A percentile compares a stretch with the other conserved stretches of the same genome.
Evolutionary conservation across 306 rosid genomes (phyloP).

Genomic region (Carpinus fangiana): DNA sequence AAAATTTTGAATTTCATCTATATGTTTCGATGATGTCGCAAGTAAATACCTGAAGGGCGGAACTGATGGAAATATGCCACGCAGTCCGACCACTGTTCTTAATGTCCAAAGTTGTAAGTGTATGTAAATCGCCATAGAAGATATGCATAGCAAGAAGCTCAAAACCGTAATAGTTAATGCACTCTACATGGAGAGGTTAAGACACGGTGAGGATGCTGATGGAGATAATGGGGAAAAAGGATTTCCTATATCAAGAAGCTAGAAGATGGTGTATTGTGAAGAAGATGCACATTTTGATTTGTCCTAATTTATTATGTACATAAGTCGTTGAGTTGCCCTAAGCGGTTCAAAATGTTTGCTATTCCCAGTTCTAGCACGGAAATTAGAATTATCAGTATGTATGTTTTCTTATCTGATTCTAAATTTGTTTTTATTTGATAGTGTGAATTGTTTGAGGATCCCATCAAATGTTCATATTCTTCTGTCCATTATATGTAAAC

Average conservation of each 20-base stretch:
- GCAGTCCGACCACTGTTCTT: conserved; percentile 24
- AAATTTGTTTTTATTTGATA: conserved; percentile 30
- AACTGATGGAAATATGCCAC: conserved; percentile 23
- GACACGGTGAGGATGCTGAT: conserved; percentile 21
- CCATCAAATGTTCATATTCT: conserved; percentile 15
- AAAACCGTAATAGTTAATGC: conserved; percentile 27
- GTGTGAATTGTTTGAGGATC: conserved; percentile 20
- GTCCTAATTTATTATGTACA: conserved; percentile 51
- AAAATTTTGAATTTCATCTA: conserved; percentile 15
- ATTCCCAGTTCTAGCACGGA: conserved; percentile 30
- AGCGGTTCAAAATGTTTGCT: conserved; percentile 42
- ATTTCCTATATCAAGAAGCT: conserved; percentile 30
- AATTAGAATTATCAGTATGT: conserved; percentile 19
- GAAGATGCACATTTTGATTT: conserved; percentile 28
- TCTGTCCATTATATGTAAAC: conserved; percentile 23
- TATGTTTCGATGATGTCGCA: conserved; percentile 26
- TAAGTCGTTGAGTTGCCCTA: conserved; percentile 47
- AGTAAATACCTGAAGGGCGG: conserved; percentile 38
- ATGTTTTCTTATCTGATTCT: conserved; percentile 23
- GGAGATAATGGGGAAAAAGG: conserved; percentile 21
- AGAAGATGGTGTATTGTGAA: conserved; percentile 29
- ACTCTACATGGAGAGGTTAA: conserved; percentile 9
- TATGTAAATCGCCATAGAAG: conserved; percentile 47
- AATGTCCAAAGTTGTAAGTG: conserved; percentile 28
- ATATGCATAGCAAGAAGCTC: conserved; percentile 35